Evolutionary conservation across 805 yeast species (phyloP), one percentile per base, ranked within the genome.

Genomic region (Komagataella populi): DNA sequence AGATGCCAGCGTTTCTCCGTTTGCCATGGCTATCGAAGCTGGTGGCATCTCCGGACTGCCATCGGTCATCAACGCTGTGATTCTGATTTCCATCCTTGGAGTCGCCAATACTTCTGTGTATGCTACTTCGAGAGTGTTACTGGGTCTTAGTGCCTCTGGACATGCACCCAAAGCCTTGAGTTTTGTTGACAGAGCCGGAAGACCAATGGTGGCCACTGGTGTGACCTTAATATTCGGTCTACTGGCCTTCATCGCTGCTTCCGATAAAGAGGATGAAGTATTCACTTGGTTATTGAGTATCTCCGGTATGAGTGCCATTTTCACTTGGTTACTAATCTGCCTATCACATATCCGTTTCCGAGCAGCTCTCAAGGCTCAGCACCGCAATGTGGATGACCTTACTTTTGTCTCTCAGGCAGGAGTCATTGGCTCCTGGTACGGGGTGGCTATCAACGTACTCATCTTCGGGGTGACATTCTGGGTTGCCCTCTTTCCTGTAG

Each of bases 381-480:
- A 88, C 48, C 76, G 90, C 69, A 63, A 71, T 16, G 69, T 81
- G 7, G 79, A 77, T 52, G 93, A 87, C 64, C 69, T 87, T 49
- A 73, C 83, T 0, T 87, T 78, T 67, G 72, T 70, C 48, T 76
- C 95, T 3, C 83, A 81, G 53, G 70, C 76, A 44, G 96, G 96
- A 57, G 65, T 81, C 39, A 67, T 63, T 57, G 95, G 95, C 48
- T 82, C 95, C 1, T 63, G 62, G 54, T 76, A 76, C 63, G 95
- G 93, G 51, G 60, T 77, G 17, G 53, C 66, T 22, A 66, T 88
- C 60, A 81, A 81, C 62, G 45, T 74, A 30, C 64, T 83, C 51
- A 81, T 87, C 55, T 70, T 88, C 54, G 69, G 77, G 51, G 87
- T 89, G 36, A 90, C 85, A 67, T 85, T 87, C 72, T 87, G 91